Evolutionary conservation across 2,329 filamentous ascomycete genomes (phyloP).

Genomic region (Gaeumannomyces tritici): DNA sequence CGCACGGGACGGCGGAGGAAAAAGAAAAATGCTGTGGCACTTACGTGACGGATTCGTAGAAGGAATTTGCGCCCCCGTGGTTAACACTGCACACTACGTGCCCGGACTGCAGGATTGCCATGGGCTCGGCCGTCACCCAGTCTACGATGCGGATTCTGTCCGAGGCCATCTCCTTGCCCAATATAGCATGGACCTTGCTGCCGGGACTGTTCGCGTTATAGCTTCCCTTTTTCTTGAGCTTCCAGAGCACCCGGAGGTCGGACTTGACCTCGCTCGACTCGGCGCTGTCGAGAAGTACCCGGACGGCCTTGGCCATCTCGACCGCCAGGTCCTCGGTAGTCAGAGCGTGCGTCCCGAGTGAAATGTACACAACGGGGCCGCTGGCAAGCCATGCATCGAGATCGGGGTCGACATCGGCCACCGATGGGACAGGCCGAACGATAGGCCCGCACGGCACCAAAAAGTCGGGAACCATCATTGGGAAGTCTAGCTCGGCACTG

Average conservation of each 20-base stretch:
- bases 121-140: constrained; percentile 25
- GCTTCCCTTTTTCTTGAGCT: constrained; percentile 13
- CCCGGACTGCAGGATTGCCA: constrained; percentile 17
- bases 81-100: constrained; percentile 25
- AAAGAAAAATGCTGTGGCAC: background rate
- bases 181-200: constrained; percentile 8
- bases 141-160: constrained; percentile 20
- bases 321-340: constrained; percentile 20
- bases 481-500: background rate
- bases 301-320: constrained; percentile 23
- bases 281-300: constrained; percentile 18
- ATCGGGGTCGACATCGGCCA: constrained; percentile 1
- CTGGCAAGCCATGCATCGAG: constrained; percentile 25
- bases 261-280: constrained; percentile 15
- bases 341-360: constrained; percentile 30
- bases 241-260: constrained; percentile 26
- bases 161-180: constrained; percentile 12
- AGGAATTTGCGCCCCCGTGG: constrained; percentile 30
- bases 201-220: constrained; percentile 3
- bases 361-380: constrained; percentile 34
- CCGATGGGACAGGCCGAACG: constrained; percentile 17
- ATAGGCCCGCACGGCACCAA: constrained; percentile 34
- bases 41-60: constrained; percentile 17
- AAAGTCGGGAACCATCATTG: background rate
- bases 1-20: too few relatives aligned